Base-by-base conservation (phyloP, 2,329 filamentous ascomycete species). In the Penicillium occitanis region DNA sequence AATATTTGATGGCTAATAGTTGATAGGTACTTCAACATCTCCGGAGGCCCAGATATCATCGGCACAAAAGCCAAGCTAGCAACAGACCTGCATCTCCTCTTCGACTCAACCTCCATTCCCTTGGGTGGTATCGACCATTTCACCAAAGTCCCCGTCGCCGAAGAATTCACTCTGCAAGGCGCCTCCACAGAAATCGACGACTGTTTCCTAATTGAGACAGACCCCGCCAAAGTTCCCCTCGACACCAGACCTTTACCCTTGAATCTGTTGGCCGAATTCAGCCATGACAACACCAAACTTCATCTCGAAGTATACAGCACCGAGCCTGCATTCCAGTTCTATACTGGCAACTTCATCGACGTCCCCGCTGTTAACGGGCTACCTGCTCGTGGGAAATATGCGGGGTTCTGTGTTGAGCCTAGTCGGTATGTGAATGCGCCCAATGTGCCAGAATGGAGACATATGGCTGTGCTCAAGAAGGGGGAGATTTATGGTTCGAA, bases 261-360 rank as follows among this genome's bases (percentile, higher is more conserved):
- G 46, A 84, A 83, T 66, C 87, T 86, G 67, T 86, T 94, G 55
- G 87, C 91, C 55, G 82, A 86, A 28, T 91, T 95, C 66, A 86
- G 86, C 77, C 92, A 97, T 77, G 87, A 92, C 5, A 83, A 82
- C 60, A 90, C 88, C 33, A 87, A 88, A 69, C 84, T 97, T 70
- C 90, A 96, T 76, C 87, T 98, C 60, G 91, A 97, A 78, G 90
- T 97, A 5, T 83, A 88, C 73, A 95, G 91, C 82, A 98, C 94
- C 0, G 94, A 98, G 82, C 95, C 95, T 0, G 91, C 92, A 0
- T 98, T 97, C 84, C 94, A 98, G 78, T 96, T 97, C 81, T 98
- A 98, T 80, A 96, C 93, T 0, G 95, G 94, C 70, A 90, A 91
- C 74, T 90, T 88, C 74, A 93, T 96, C 70, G 82, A 95, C 72